Evolutionary conservation across 208 protist species (phyloP).

Genomic region (Leishmania martiniquensis): DNA sequence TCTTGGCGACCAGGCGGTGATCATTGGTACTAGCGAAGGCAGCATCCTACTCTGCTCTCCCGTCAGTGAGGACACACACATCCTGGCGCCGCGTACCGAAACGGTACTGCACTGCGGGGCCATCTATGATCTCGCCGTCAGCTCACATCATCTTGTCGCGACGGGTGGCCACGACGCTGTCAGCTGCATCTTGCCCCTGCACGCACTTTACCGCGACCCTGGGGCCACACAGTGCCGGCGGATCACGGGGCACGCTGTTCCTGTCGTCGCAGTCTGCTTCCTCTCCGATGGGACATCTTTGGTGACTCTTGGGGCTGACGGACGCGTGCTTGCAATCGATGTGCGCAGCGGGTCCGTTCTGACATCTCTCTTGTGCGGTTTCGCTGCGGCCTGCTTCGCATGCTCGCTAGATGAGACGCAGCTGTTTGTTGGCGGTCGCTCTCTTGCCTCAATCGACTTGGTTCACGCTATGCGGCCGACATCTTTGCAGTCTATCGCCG

Average conservation of each 20-base stretch:
- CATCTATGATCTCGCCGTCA: slow-evolving; percentile 58
- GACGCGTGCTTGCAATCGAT: slow-evolving; percentile 46
- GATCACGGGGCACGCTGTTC: slow-evolving; percentile 57
- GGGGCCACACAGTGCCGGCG: slow-evolving; percentile 23
- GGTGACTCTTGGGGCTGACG: slow-evolving; percentile 26
- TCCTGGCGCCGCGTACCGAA: slow-evolving; percentile 29
- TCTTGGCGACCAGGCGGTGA: slow-evolving; percentile 1
- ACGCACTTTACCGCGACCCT: slow-evolving; percentile 18
- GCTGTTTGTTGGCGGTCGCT: slow-evolving; percentile 62
- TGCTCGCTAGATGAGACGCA: slow-evolving; percentile 70
- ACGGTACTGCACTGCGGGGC: slow-evolving; percentile 60
- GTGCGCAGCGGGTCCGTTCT: slow-evolving; percentile 26
- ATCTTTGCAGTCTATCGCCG: slow-evolving; percentile 3
- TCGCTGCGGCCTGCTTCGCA: slow-evolving; percentile 47
- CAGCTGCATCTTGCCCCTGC: slow-evolving; percentile 49
- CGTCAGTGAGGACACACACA: background rate
- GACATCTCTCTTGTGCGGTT: slow-evolving; percentile 43
- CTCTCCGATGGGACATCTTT: slow-evolving; percentile 30
- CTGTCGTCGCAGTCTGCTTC: slow-evolving; percentile 39
- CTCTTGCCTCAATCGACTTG: slow-evolving; percentile 55
- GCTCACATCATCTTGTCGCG: slow-evolving; percentile 50
- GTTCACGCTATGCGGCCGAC: slow-evolving; percentile 31
- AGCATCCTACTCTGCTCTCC: slow-evolving; percentile 20
- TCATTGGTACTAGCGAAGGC: slow-evolving; percentile 29
- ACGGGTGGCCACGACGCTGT: slow-evolving; percentile 74